Evolutionary conservation across 495 filamentous ascomycete species (phyloP).

Genomic region (Aspergillus sparsus): DNA sequence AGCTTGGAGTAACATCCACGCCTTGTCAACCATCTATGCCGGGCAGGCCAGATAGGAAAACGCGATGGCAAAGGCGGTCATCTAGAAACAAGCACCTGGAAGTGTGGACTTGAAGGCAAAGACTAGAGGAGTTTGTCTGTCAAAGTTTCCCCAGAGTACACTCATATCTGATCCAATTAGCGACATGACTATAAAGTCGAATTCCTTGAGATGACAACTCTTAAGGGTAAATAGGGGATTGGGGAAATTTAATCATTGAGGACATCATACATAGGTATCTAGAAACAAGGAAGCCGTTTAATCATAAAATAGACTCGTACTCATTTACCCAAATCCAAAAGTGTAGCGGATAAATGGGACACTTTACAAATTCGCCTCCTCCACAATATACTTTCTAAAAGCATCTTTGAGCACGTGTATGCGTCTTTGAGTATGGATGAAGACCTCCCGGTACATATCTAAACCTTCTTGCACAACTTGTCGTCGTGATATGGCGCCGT

Average conservation of each 20-base stretch:
- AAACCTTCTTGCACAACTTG: slow-evolving; percentile 78
- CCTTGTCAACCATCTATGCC: neutral
- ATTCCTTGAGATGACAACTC: too few relatives aligned
- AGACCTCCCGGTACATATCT: slow-evolving; percentile 81
- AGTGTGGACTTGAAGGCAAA: neutral
- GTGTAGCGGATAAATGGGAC: neutral
- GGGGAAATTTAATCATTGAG: too few relatives aligned
- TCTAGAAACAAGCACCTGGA: neutral
- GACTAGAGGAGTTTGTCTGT: too few relatives aligned
- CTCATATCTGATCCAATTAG: too few relatives aligned
- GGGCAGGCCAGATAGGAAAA: neutral
- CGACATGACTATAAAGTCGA: too few relatives aligned
- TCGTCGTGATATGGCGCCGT: slow-evolving; percentile 71
- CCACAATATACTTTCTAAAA: slow-evolving; percentile 51
- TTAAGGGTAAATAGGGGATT: too few relatives aligned
- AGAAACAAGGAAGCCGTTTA: too few relatives aligned
- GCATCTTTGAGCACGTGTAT: slow-evolving; percentile 71
- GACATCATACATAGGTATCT: too few relatives aligned
- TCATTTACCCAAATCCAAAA: too few relatives aligned
- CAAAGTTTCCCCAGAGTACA: too few relatives aligned
- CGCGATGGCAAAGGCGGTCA: neutral
- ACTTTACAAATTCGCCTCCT: slow-evolving; percentile 23
- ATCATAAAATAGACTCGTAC: too few relatives aligned
- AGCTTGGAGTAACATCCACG: neutral
- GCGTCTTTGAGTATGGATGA: slow-evolving; percentile 70